Evolutionary conservation across 176 grass and related monocot genomes (phyloP), one percentile per base, ranked within the genome.

Genomic region (Aechmea fasciata): DNA sequence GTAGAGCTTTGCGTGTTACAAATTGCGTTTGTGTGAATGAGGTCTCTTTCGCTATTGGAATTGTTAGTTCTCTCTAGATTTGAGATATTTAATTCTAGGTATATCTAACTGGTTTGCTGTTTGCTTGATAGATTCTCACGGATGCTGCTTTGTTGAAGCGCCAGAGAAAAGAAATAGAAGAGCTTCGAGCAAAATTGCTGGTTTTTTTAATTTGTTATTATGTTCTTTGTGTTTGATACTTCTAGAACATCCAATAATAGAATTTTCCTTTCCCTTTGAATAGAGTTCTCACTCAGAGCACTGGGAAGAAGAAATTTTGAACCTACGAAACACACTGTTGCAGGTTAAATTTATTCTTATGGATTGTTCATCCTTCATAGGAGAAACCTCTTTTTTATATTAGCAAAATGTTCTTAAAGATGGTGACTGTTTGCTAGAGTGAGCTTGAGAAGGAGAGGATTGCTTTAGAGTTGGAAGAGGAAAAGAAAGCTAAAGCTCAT

Each of bases 391-490:
- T 9, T 15, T 59, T n/a, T 59, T 7, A 9, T 15, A 15, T 14
- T 18, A 20, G 19, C 14, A 15, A 11, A 59, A 59, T 15, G 11
- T 59, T 20, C 54, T 59, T 59, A 17, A 17, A 59, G 18, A 5
- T 59, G 14, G 54, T 20, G 15, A 53, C 26, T 71, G 9, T 22
- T 75, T 76, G 71, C 33, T 77, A 96, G 92, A 96, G 88, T 78
- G 92, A 96, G 85, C 67, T 91, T 17, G 92, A 96, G 76, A 96
- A 96, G 64, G 92, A 96, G 74, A 91, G 88, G 75, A 96, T 96
- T 67, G 67, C 81, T 55, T 84, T 96, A 69, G 92, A 91, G 76
- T 71, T 96, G 83, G 88, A 96, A 66, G 92, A 91, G 77, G 92
- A 91, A 80, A 96, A 88, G 73, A 91, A 84, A 85, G 85, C 85